These are phyloP conservation scores for Macroventuria anomochaeta DNA, from an alignment of 2,329 filamentous ascomycete genomes.

Conservation along the genomic window DNA sequence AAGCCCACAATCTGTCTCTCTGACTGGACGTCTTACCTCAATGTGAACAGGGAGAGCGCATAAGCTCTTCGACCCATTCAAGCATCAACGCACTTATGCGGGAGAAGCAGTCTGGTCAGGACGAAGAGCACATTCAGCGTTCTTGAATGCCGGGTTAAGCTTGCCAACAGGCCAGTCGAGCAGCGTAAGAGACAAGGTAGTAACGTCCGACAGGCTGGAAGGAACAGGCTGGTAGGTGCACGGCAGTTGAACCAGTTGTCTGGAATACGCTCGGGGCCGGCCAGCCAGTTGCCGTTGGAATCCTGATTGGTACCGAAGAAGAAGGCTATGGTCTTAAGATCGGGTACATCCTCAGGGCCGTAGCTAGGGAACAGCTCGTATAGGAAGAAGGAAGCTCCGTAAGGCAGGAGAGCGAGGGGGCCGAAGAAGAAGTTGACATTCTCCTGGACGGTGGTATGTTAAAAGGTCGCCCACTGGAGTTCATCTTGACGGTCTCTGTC, in stretches of 20 bases:
- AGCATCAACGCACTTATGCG: conserved; percentile 1
- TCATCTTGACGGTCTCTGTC: no score
- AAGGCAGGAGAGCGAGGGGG: conserved; percentile 50
- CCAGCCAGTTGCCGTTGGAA: conserved; percentile 8
- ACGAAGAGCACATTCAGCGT: conserved; percentile 51
- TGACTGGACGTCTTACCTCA: no score
- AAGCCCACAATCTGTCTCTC: background rate
- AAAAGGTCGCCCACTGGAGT: no score
- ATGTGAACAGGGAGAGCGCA: conserved; percentile 14
- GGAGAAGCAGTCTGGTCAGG: conserved; percentile 51
- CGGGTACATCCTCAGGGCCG: conserved; percentile 24
- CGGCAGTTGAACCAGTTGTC: conserved; percentile 50
- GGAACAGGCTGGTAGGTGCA: conserved; percentile 45
- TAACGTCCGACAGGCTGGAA: conserved; percentile 21
- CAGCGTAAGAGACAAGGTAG: conserved; percentile 18
- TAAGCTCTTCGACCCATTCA: conserved; percentile 14
- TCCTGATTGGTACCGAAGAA: conserved; percentile 53
- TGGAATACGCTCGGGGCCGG: conserved; percentile 48
- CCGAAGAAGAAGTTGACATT: conserved; percentile 55
- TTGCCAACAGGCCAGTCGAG: conserved; percentile 27
- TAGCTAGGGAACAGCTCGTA: conserved; percentile 52
- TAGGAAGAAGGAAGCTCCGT: conserved; percentile 53
- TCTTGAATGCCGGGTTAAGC: conserved; percentile 34
- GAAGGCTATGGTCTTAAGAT: conserved; percentile 27
- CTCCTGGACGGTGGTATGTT: conserved; percentile 37